These are phyloP conservation scores for Lactarius akahatsu DNA, from an alignment of 768 basidiomycete species.

Conservation along the genomic window DNA sequence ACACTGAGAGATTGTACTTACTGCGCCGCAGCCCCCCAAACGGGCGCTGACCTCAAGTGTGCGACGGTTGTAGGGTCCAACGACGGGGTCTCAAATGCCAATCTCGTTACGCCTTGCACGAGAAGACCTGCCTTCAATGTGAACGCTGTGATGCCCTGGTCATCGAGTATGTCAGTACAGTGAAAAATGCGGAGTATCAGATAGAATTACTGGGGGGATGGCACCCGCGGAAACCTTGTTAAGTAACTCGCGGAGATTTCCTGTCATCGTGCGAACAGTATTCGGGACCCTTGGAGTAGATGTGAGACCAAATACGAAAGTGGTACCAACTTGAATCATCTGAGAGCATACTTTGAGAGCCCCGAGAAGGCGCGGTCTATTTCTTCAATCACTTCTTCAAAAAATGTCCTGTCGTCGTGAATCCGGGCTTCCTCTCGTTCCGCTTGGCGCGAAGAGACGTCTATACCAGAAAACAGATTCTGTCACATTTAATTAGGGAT, in stretches of 20 bases:
- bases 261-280: constrained; percentile 6
- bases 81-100: neutral
- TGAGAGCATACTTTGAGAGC: constrained; percentile 8
- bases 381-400: constrained; percentile 16
- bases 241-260: constrained; percentile 7
- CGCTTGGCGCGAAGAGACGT: constrained; percentile 6
- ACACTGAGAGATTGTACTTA: neutral
- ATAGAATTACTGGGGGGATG: neutral
- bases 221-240: constrained; percentile 14
- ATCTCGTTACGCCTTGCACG: constrained; percentile 17
- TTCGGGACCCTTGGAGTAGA: constrained; percentile 8
- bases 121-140: constrained; percentile 18
- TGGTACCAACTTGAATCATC: neutral
- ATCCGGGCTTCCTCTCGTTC: constrained; percentile 13
- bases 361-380: constrained; percentile 1
- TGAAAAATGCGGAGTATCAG: no score
- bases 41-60: constrained; percentile 21
- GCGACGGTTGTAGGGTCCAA: constrained; percentile 1
- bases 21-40: constrained; percentile 23
- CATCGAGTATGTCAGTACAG: constrained; percentile 6
- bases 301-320: neutral
- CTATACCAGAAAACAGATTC: constrained; percentile 11
- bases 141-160: constrained; percentile 5
- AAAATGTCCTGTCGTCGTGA: constrained; percentile 11
- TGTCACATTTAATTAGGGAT: constrained; percentile 1